Evolutionary conservation across 2,329 filamentous ascomycete species (phyloP).

Genomic region (Celoporthe dispersa): DNA sequence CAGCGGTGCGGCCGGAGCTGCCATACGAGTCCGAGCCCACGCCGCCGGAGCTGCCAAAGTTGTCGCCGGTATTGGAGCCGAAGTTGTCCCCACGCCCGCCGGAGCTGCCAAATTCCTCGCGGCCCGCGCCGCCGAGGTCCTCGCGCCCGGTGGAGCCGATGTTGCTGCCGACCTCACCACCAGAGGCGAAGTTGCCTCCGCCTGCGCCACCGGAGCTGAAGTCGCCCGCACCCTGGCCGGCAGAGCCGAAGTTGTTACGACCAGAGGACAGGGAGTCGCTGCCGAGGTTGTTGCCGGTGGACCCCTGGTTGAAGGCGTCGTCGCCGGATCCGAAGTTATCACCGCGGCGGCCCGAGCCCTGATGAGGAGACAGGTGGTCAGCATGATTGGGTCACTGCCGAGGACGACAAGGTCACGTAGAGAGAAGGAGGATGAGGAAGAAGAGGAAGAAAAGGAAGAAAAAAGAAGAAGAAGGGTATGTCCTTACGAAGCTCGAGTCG

Average conservation of each 20-base stretch:
- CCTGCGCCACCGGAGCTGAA: slow-evolving; percentile 27
- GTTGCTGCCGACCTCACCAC: slow-evolving; percentile 21
- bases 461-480: neutral
- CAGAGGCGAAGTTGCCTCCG: slow-evolving; percentile 20
- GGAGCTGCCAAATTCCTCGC: slow-evolving; percentile 20
- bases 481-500: slow-evolving; percentile 29
- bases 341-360: slow-evolving; percentile 32
- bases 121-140: slow-evolving; percentile 12
- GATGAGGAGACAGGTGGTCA: neutral
- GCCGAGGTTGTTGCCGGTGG: slow-evolving; percentile 32
- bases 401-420: neutral
- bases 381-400: neutral
- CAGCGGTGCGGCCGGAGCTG: neutral
- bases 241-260: slow-evolving; percentile 21
- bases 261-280: slow-evolving; percentile 29
- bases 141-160: slow-evolving; percentile 14
- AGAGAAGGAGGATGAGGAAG: neutral
- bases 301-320: slow-evolving; percentile 36
- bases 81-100: slow-evolving; percentile 12
- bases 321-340: slow-evolving; percentile 33
- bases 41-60: slow-evolving; percentile 24
- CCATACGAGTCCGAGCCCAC: neutral
- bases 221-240: slow-evolving; percentile 26
- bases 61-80: neutral
- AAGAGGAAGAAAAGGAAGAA: neutral